Evolutionary conservation across 108 stramenopile genomes (phyloP), one percentile per base, ranked within the genome.

Genomic region (Cyclotella baltica): DNA sequence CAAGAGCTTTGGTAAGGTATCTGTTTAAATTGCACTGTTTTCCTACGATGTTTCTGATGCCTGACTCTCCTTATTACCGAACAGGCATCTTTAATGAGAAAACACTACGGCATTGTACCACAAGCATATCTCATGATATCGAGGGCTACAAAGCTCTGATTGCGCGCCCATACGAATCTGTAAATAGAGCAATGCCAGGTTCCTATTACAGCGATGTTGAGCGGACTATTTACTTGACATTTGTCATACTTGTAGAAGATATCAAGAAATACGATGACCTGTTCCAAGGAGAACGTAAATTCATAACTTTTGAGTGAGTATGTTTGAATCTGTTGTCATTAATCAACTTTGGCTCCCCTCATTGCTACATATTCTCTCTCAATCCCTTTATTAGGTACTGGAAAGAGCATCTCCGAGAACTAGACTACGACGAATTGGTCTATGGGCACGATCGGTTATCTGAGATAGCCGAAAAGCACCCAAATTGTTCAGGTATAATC

Each of bases 171-270:
- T 87, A 87, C 67, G 86, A 87, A 59, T 84, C 83, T 29, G 86
- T 87, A 16, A 87, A 87, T 55, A 75, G 86, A 36, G 86, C 86
- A 18, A 87, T 87, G 86, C 86, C 86, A 36, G 86, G 86, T 10
- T 84, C 83, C 19, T 87, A 87, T 58, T 87, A 87, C 80, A 79
- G 77, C 27, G 86, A 87, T 55, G 86, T 87, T 15, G 86, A 87
- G 66, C 56, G 86, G 40, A 84, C 86, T 1, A 84, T 87, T 38
- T 87, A 80, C 53, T 74, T 87, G 9, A 87, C 86, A 8, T 87
- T 79, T 48, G 81, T 83, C 10, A 83, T 87, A 9, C 80, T 87
- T 0, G 73, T 80, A 16, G 86, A 87, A 43, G 86, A 87, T 64
- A 81, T 83, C 43, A 53, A 70, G 0, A 87, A 87, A 68, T 87